phyloP scores from a whole-genome alignment of 495 filamentous ascomycete genomes.

The Opeltia flavorubescens region DNA sequence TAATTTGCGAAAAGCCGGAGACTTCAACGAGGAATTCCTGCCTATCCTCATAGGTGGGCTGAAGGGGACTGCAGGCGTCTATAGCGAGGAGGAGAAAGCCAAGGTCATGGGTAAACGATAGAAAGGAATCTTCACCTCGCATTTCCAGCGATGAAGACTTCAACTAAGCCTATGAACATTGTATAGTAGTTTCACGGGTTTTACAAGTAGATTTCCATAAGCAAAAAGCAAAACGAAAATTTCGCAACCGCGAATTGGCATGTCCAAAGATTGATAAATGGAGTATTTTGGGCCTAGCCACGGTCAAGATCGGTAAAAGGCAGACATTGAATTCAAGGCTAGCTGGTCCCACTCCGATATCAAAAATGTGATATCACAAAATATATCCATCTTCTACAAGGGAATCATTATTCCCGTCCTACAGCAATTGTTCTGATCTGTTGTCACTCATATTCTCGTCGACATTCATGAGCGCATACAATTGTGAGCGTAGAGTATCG shows the following conservation, averaged over 20 bases:
- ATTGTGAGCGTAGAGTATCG: too few species aligned
- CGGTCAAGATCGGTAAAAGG: conserved; percentile 59
- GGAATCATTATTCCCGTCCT: too few species aligned
- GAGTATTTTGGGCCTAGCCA: conserved; percentile 43
- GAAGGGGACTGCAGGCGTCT: conserved; percentile 38
- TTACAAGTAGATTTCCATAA: background rate
- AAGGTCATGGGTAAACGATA: conserved; percentile 5
- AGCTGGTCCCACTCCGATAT: conserved; percentile 34
- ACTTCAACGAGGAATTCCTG: conserved; percentile 50
- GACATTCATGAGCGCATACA: too few species aligned
- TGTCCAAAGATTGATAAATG: conserved; percentile 48
- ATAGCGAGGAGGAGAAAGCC: conserved; percentile 20
- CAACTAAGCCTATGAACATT: background rate
- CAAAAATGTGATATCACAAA: background rate
- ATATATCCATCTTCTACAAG: conserved; percentile 1
- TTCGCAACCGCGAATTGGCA: background rate
- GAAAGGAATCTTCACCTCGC: background rate
- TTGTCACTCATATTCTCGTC: too few species aligned
- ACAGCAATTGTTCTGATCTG: too few species aligned
- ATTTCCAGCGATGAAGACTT: too few species aligned
- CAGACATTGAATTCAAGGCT: conserved; percentile 51
- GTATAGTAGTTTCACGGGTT: background rate
- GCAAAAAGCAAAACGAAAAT: background rate
- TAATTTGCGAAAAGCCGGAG: conserved; percentile 45
- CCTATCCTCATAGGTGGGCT: conserved; percentile 49